Conservation (phyloP, 2,329 filamentous ascomycete species). For the Phialophora expanda region DNA sequence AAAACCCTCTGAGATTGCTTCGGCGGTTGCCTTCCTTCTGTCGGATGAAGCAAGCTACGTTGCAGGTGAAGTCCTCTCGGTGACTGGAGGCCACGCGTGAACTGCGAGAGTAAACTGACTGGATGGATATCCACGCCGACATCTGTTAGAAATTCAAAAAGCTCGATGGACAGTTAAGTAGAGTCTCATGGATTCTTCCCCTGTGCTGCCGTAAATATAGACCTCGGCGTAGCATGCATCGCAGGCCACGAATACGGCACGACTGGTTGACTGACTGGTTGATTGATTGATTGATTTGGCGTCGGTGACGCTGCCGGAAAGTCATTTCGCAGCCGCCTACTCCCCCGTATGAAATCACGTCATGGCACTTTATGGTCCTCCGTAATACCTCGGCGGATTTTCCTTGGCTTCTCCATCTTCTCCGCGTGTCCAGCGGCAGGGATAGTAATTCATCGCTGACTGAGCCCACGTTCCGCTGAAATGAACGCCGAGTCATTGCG, state of each 20-base stretch:
- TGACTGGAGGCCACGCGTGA: slow-evolving; percentile 24
- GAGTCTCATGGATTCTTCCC: not conserved
- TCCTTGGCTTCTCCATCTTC: not conserved
- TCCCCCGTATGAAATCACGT: not conserved
- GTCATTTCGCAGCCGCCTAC: not conserved
- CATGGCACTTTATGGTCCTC: not conserved
- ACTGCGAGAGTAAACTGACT: not conserved
- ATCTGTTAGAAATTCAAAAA: not conserved
- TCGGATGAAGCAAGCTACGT: slow-evolving; percentile 51
- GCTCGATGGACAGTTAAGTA: not conserved
- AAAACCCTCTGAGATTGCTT: slow-evolving; percentile 45
- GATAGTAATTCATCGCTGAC: slow-evolving; percentile 25
- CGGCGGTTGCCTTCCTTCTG: slow-evolving; percentile 55
- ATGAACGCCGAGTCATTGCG: not conserved
- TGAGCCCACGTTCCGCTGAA: not conserved
- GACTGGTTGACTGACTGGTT: not conserved
- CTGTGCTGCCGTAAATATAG: not conserved
- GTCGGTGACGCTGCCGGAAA: not conserved
- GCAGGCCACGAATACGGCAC: not conserved
- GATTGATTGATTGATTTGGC: not conserved
- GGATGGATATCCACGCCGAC: not conserved
- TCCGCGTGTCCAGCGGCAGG: slow-evolving; percentile 2
- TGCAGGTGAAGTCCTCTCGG: slow-evolving; percentile 26
- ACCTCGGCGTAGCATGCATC: not conserved
- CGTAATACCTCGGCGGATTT: not conserved